Base-by-base conservation (phyloP, 176 grass and related monocot genomes). In the Zoysia pacifica region DNA sequence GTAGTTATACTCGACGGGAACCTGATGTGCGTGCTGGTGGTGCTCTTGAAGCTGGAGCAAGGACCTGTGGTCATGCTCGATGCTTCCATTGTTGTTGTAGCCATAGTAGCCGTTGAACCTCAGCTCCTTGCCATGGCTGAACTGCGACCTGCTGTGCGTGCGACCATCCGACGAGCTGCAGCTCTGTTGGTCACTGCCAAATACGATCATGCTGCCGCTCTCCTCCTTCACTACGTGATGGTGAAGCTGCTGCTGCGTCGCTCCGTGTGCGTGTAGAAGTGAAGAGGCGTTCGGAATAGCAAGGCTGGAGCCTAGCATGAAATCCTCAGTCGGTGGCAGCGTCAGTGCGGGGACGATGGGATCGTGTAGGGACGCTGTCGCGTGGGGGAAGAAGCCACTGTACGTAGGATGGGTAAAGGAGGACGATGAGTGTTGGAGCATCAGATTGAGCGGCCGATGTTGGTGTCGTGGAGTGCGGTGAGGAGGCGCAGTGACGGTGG, bases 121-220 rank as follows among this genome's bases (percentile, higher is more conserved):
- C 42, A 93, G 59, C 49, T 85, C 71, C 53, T 72, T 85, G 43
- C 64, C 82, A 3, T 89, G 65, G 85, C 76, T 42, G 49, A 72
- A 73, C 50, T 69, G 77, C 6, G 3, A 18, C 36, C 62, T 45
- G 66, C 51, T 68, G 61, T 54, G 54, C 15, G 56, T 2, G 28
- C 12, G 80, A 28, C 44, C 86, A 4, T 91, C 89, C 15, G 77
- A 88, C 1, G 89, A 88, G 77, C 79, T 88, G 87, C 89, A 97
- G 79, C 89, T 92, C 73, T 77, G 89, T 73, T 92, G 90, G 47
- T 90, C 94, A 9, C 70, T 83, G 12, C 91, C 87, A 41, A 97
- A 94, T 61, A 88, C 77, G 85, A 94, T 94, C 89, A 97, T 92
- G 75, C 45, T 87, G 63, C 78, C 40, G 12, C 60, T 65, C 44